These are phyloP conservation scores for Didymella sp. DNA, from an alignment of 2,329 filamentous ascomycete species.

Conservation along the genomic window DNA sequence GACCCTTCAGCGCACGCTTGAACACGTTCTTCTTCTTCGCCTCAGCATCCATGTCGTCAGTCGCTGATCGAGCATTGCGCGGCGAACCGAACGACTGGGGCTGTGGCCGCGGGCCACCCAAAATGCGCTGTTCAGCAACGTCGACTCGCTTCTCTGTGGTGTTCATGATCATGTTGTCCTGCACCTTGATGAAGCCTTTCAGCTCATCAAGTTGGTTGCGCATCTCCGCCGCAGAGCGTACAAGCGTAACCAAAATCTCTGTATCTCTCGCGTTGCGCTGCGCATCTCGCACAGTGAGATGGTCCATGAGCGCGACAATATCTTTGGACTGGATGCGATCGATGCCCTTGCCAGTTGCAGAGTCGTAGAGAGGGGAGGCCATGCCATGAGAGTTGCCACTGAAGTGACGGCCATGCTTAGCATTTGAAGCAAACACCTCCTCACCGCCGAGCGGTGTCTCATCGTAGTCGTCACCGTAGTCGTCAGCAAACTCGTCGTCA, in stretches of 20 bases:
- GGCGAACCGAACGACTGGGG: constrained; percentile 65
- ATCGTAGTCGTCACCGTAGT: constrained; percentile 60
- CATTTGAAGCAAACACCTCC: constrained; percentile 56
- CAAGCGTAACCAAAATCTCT: constrained; percentile 92
- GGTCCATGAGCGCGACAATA: constrained; percentile 96
- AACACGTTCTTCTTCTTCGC: constrained; percentile 94
- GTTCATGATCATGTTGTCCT: constrained; percentile 87
- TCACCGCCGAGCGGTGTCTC: constrained; percentile 49
- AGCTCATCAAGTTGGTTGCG: constrained; percentile 94
- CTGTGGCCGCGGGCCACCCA: constrained; percentile 85
- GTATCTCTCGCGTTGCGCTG: constrained; percentile 96
- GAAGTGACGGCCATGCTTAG: constrained; percentile 67
- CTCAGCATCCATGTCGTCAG: constrained; percentile 63
- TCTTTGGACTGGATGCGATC: constrained; percentile 95
- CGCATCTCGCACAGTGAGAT: constrained; percentile 95
- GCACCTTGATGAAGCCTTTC: constrained; percentile 88
- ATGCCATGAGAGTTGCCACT: constrained; percentile 94
- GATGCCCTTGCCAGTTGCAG: constrained; percentile 83
- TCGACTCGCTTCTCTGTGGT: constrained; percentile 89
- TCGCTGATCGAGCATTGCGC: constrained; percentile 62
- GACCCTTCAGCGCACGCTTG: constrained; percentile 86
- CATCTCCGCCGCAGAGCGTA: constrained; percentile 95
- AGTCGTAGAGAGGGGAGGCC: constrained; percentile 87
- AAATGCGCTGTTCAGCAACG: constrained; percentile 78
- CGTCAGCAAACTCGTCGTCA: constrained; percentile 63